phyloP scores from a whole-genome alignment of 805 yeast species.

The Saccharomycopsis sp. region DNA sequence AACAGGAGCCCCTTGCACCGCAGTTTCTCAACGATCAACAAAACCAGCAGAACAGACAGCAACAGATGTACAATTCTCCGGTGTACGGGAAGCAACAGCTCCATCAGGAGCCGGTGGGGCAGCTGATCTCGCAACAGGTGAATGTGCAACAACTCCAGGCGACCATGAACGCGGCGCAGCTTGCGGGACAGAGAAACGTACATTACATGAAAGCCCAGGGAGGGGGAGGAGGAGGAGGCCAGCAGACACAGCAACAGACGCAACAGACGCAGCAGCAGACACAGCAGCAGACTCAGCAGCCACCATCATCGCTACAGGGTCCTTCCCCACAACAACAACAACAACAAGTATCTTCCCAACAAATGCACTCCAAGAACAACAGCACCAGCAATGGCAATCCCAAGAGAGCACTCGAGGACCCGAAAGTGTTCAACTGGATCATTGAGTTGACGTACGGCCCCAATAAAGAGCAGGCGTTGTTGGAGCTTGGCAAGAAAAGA shows the following conservation, averaged over 20 bases:
- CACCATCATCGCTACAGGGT: not conserved
- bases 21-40: too few relatives aligned
- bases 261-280: conserved; percentile 21
- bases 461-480: conserved; percentile 82
- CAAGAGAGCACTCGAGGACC: conserved; percentile 53
- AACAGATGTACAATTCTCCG: too few relatives aligned
- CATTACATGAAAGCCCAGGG: too few relatives aligned
- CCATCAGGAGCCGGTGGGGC: too few relatives aligned
- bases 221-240: too few relatives aligned
- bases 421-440: conserved; percentile 84
- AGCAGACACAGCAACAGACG: conserved; percentile 23
- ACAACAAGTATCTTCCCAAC: not conserved
- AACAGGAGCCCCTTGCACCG: too few relatives aligned
- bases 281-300: not conserved
- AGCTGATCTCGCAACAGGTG: too few relatives aligned
- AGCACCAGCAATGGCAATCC: conserved; percentile 7
- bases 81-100: too few relatives aligned
- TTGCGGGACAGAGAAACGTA: conserved; percentile 20
- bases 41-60: too few relatives aligned
- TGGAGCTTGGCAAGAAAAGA: conserved; percentile 87
- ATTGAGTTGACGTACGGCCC: conserved; percentile 84
- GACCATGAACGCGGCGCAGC: conserved; percentile 21
- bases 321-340: conserved; percentile 3
- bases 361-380: too few relatives aligned
- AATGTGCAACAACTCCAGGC: conserved; percentile 20